Conservation (phyloP, 2,329 filamentous ascomycete species). For the Cordyceps pruinosa region DNA sequence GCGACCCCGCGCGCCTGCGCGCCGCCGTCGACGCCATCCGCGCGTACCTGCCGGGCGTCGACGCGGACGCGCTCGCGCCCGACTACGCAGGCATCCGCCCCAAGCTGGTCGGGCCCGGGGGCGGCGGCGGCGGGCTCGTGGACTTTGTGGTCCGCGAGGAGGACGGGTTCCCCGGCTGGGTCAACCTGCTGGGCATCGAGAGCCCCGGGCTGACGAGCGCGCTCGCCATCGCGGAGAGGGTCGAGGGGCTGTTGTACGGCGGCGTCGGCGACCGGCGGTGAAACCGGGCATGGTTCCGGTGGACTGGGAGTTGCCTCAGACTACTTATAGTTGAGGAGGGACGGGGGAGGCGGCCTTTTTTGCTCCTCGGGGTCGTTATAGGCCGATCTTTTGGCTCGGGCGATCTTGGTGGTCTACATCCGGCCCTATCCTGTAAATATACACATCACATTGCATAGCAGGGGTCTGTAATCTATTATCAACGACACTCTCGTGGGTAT, state of each 20-base stretch:
- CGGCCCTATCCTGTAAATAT: background rate
- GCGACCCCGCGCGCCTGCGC: conserved; percentile 51
- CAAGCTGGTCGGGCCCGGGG: conserved; percentile 60
- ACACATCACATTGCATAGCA: conserved; percentile 4
- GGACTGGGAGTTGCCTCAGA: no score
- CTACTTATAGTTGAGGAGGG: no score
- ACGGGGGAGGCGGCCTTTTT: no score
- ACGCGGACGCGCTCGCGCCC: conserved; percentile 57
- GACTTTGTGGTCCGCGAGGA: conserved; percentile 80
- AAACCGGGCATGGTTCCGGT: no score
- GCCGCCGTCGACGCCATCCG: conserved; percentile 68
- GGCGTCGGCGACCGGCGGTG: background rate
- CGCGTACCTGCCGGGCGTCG: conserved; percentile 69
- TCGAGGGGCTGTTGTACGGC: conserved; percentile 46
- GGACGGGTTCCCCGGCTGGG: conserved; percentile 71
- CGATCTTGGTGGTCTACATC: background rate
- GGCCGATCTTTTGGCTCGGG: background rate
- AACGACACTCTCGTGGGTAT: conserved; percentile 9
- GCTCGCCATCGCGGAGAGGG: conserved; percentile 77
- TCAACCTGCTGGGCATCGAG: conserved; percentile 89
- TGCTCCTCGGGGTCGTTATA: background rate
- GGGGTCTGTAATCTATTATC: conserved; percentile 1
- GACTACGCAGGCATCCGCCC: conserved; percentile 92
- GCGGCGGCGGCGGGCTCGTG: conserved; percentile 62
- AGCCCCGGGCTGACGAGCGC: conserved; percentile 85